Evolutionary conservation across 257 asterid genomes (phyloP).

Genomic region (Henckelia pumila): DNA sequence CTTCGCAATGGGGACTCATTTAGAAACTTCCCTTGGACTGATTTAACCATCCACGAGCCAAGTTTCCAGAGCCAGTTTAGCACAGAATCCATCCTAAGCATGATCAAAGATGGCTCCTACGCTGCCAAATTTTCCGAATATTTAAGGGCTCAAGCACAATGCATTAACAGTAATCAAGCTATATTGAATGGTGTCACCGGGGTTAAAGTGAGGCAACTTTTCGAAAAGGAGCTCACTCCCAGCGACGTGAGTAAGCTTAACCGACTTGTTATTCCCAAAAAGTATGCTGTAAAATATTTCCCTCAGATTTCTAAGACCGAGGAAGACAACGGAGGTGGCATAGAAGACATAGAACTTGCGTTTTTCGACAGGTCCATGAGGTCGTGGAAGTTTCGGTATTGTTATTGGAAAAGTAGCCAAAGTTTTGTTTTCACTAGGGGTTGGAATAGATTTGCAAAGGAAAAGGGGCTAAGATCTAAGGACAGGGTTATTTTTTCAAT

Average conservation of each 20-base stretch:
- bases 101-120: conserved; percentile 76
- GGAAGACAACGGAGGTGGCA: conserved; percentile 12
- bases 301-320: conserved; percentile 1
- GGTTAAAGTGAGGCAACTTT: conserved; percentile 27
- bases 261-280: conserved; percentile 59
- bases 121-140: conserved; percentile 38
- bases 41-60: conserved; percentile 36
- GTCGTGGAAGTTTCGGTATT: conserved; percentile 62
- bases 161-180: background rate
- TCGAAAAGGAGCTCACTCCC: conserved; percentile 57
- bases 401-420: conserved; percentile 79
- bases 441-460: conserved; percentile 59
- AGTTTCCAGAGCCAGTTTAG: conserved; percentile 48
- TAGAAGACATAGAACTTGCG: conserved; percentile 38
- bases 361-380: conserved; percentile 45
- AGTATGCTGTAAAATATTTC: conserved; percentile 38
- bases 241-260: conserved; percentile 48
- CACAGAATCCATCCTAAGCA: conserved; percentile 40
- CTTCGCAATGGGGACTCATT: conserved; percentile 36
- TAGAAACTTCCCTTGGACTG: conserved; percentile 55
- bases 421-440: conserved; percentile 75
- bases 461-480: conserved; percentile 39
- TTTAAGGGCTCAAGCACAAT: conserved; percentile 24
- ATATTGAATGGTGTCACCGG: background rate
- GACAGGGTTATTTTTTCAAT: conserved; percentile 49